These are phyloP conservation scores for Paramarasmius palmivorus DNA, from an alignment of 1,284 basidiomycete species.

Conservation along the genomic window DNA sequence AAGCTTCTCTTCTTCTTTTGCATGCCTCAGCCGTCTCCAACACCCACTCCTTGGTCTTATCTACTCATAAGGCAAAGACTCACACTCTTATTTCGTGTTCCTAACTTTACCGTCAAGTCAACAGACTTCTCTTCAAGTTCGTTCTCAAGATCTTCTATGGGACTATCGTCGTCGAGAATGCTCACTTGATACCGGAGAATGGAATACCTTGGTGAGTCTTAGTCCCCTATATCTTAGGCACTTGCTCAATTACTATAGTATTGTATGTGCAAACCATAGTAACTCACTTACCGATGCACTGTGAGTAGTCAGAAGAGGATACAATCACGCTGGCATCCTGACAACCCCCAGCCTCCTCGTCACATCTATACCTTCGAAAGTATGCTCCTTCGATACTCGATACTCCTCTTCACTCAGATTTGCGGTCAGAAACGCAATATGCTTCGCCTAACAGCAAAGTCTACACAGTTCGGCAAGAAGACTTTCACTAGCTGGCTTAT, in stretches of 20 bases:
- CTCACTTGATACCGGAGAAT: conserved; percentile 64
- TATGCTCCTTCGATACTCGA: conserved; percentile 31
- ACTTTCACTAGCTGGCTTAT: conserved; percentile 90
- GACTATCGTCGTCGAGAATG: conserved; percentile 83
- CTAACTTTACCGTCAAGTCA: neutral
- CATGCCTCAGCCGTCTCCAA: conserved; percentile 12
- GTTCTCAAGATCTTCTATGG: conserved; percentile 88
- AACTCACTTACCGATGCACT: conserved; percentile 86
- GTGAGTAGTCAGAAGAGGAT: conserved; percentile 41
- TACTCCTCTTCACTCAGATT: neutral
- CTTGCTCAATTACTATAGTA: conserved; percentile 23
- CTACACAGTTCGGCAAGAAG: conserved; percentile 77
- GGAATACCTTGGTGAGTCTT: conserved; percentile 69
- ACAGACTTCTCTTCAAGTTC: conserved; percentile 69
- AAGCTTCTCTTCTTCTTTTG: neutral
- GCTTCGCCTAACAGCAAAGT: conserved; percentile 81
- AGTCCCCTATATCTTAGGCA: conserved; percentile 1
- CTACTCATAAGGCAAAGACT: conserved; percentile 55
- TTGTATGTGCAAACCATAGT: conserved; percentile 79
- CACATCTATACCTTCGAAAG: conserved; percentile 67
- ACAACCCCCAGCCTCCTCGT: conserved; percentile 55
- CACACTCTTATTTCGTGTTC: neutral
- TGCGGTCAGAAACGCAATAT: conserved; percentile 62
- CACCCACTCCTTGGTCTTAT: conserved; percentile 69
- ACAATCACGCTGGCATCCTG: conserved; percentile 10